Base-by-base conservation (phyloP, 805 yeast species). In the Saccharomycopsis sp. region DNA sequence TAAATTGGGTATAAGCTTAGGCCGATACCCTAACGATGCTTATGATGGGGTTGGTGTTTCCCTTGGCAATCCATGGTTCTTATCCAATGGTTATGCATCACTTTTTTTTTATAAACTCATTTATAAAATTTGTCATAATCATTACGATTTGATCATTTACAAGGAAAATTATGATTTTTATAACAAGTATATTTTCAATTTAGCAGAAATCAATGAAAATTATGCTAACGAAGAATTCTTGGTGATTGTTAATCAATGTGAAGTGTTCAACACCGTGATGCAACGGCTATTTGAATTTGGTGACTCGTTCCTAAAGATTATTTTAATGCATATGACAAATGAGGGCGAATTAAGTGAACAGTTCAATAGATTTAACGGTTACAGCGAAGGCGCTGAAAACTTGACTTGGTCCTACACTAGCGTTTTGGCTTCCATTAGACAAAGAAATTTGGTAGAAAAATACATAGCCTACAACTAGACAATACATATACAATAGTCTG, bases 371-470 rank as follows among this genome's bases (percentile, higher is more conserved):
- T 72, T 79, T 55, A 77, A 72, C 34, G 97, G 97, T 0, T 87
- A 63, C 59, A 77, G 87, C 82, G 83, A 81, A 61, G 97, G 97
- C 4, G 97, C 97, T 0, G 63, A 66, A 44, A 76, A 85, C 54
- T 73, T 90, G 54, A 89, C 97, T 3, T 90, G 97, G 97, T 82
- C 94, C 50, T 86, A 86, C 59, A 77, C 87, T 26, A 72, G 95
- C 3, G 75, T 84, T 38, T 79, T 82, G 77, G 73, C 77, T 53
- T 77, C 90, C 8, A 65, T 74, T 46, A 70, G 80, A 59, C 75
- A 85, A 79, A 77, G 93, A 60, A 52, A 56, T 24, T 72, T 61
- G 52, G 71, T 70, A 1, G 41, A 5, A 7, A 31, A 31, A 20
- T 31, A 14, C 19, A 7, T 31, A 5, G 9, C 8, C 35, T 17